Evolutionary conservation across 2,329 filamentous ascomycete genomes (phyloP), one percentile per base, ranked within the genome.

Genomic region (Ustilaginoidea virens): DNA sequence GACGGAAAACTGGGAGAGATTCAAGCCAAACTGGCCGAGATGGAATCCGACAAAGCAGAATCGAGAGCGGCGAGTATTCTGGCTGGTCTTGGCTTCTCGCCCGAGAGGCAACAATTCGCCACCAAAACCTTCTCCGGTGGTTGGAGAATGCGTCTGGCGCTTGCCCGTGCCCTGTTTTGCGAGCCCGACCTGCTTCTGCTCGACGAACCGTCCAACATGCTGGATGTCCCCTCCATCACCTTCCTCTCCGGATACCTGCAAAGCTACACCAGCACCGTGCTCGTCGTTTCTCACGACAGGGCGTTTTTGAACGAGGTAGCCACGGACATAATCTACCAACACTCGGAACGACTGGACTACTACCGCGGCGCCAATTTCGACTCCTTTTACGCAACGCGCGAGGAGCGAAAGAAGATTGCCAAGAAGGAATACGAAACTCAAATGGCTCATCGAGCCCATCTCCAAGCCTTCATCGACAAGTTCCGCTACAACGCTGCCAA

Each of bases 191-290:
- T 98, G 29, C 61, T 98, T 34, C 69, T 98, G 52, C 83, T 98
- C 43, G 90, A 98, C 63, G 90, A 98, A 74, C 90, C 90, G 60
- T 96, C 87, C 32, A 96, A 96, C 74, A 96, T 96, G 87, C 85
- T 98, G 82, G 90, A 96, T 58, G 90, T 98, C 33, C 90, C 90
- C n/a, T 96, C 90, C 15, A 96, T 98, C 49, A 92, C 90, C 32
- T 98, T 96, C 71, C 69, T 98, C 51, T 80, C 87, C 27, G 87
- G 86, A 47, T 98, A 98, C 50, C 77, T 98, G 7, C 86, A 94
- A 53, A 66, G 64, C 27, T 98, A 98, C 49, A 87, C 87, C 22
- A 93, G 83, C 55, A 96, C 90, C 2, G 75, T 98, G 17, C 66
- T 98, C 10, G 87, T 98, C 30, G 90, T 98, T 39, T 93, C 83